phyloP scores from a whole-genome alignment of 179 eudicot species.

The Heliamphora pulchella region DNA sequence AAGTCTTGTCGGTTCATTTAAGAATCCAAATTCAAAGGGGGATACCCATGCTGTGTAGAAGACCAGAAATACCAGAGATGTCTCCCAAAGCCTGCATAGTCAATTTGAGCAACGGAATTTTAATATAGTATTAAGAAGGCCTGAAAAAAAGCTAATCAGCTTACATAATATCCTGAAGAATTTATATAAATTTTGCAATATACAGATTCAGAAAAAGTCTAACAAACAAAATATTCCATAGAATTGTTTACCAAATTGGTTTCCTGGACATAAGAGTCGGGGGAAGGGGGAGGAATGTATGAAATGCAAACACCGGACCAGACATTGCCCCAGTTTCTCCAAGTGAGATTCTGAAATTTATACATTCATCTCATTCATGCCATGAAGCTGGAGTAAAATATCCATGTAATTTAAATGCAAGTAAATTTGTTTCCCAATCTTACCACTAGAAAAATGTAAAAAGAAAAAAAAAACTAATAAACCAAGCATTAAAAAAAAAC shows the following conservation, averaged over 20 bases:
- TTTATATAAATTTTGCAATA: neutral
- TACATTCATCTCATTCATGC: neutral
- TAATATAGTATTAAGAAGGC: neutral
- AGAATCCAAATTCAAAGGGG: slow-evolving; percentile 69
- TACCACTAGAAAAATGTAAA: neutral
- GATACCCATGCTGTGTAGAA: slow-evolving; percentile 85
- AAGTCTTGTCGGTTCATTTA: slow-evolving; percentile 25
- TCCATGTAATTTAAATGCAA: neutral
- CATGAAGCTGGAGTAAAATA: neutral
- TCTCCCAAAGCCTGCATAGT: slow-evolving; percentile 54
- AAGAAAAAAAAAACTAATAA: neutral
- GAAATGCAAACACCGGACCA: neutral
- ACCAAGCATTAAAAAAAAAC: neutral
- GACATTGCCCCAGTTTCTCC: neutral
- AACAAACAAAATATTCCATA: neutral
- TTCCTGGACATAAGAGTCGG: neutral
- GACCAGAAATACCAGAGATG: slow-evolving; percentile 49
- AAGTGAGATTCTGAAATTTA: neutral
- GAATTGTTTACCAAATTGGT: neutral
- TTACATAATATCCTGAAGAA: neutral
- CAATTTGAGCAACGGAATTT: neutral
- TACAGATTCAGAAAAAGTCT: neutral
- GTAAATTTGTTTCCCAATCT: neutral
- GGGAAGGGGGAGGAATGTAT: too few species aligned
- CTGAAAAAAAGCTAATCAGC: neutral